Base-by-base conservation (phyloP, 306 rosid genomes). In the Ochetophila trinervis region DNA sequence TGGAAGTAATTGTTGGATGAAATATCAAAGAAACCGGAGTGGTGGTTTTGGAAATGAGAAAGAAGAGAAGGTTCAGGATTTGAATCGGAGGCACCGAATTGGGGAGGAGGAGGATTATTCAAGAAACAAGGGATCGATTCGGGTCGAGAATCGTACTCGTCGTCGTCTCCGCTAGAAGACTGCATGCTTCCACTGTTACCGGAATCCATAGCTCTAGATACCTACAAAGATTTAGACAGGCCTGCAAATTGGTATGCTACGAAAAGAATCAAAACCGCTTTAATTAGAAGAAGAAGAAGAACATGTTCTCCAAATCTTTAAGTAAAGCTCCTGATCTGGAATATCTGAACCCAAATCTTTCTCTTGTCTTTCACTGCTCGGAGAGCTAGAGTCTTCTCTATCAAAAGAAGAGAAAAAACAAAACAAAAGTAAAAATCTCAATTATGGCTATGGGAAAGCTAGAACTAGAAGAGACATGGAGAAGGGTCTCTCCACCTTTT, bases 101-200 rank as follows among this genome's bases (percentile, higher is more conserved):
- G 61, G 19, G 65, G 74, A 12, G 60, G 57, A 0, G 69, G 60
- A 34, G 59, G 81, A 63, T 2, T 7, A 40, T 81, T 74, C 72
- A 88, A 55, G 57, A 77, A 44, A 44, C 76, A 45, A 18, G 81
- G 85, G 60, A 62, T 42, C 17, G 75, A 70, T 20, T 44, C 69
- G 9, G 73, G 21, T 34, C 79, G 76, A 54, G 96, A 92, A 74
- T 92, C 95, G 36, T 88, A 82, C 58, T 91, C 96, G 69, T 73
- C 84, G 23, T 89, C 98, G 19, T 82, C 98, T 8, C 91, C 88
- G 73, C 98, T 92, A 9, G 98, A 89, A 63, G 98, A 89, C 44
- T 78, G 78, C 72, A 84, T 77, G 61, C 98, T 89, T 70, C 91
- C 93, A 76, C 96, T 87, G 5, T 83, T 83, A 22, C 83, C 93